Evolutionary conservation across 805 yeast genomes (phyloP).

Genomic region (Jamesozyma lodderae): DNA sequence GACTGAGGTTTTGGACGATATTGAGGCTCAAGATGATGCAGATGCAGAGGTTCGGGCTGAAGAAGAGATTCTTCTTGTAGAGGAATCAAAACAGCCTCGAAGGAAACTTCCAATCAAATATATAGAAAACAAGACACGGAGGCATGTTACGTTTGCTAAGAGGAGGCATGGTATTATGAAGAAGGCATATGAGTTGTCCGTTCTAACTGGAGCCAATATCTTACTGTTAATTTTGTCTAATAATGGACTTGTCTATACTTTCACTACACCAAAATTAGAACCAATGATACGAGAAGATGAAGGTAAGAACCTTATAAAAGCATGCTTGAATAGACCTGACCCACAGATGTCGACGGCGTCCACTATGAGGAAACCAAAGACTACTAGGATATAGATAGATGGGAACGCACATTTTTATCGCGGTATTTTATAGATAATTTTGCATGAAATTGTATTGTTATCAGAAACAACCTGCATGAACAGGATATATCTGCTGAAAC

Average conservation of each 20-base stretch:
- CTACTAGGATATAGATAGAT: too few relatives aligned
- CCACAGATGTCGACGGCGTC: too few relatives aligned
- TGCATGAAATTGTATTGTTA: too few relatives aligned
- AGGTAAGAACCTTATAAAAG: conserved; percentile 91
- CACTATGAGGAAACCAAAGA: too few relatives aligned
- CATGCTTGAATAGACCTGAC: conserved; percentile 91
- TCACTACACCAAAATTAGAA: conserved; percentile 93
- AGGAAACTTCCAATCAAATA: conserved; percentile 49
- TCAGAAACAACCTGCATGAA: too few relatives aligned
- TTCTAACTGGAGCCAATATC: conserved; percentile 93
- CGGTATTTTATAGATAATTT: too few relatives aligned
- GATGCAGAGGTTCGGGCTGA: conserved; percentile 7
- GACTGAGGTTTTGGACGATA: too few relatives aligned
- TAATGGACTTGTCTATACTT: conserved; percentile 92
- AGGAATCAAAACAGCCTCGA: conserved; percentile 4
- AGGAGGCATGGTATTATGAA: conserved; percentile 98
- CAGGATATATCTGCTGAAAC: too few relatives aligned
- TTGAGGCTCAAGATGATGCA: background rate
- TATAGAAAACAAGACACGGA: conserved; percentile 88
- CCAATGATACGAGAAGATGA: conserved; percentile 90
- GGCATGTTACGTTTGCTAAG: conserved; percentile 96
- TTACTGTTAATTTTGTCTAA: conserved; percentile 84
- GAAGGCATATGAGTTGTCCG: conserved; percentile 92
- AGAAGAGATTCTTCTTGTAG: background rate
- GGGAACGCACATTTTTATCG: too few relatives aligned